Evolutionary conservation across 2,329 filamentous ascomycete genomes (phyloP), one percentile per base, ranked within the genome.

Genomic region (Acarospora socialis): DNA sequence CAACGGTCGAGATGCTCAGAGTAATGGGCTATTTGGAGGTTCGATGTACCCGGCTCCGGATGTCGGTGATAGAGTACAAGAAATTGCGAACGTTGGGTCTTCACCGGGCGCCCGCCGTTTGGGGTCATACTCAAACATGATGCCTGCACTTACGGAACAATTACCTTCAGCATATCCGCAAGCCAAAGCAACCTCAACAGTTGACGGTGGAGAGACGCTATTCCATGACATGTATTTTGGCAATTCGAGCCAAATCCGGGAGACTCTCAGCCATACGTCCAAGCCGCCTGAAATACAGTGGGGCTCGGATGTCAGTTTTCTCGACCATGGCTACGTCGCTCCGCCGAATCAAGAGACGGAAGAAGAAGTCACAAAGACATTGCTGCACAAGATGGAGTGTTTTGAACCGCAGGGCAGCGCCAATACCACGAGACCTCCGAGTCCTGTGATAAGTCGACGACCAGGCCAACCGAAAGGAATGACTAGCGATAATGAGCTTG

Each of bases 221-320:
- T 25, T 10, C 12, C 12, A 15, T 15, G 5, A 15, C 23, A 25
- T 25, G 23, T 25, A 13, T 15, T 25, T 13, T 8, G 23, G 23
- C 12, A 3, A 7, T 10, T 15, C 23, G 16, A 25, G 16, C 8
- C 23, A 25, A 15, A 15, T 12, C 8, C 16, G 12, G 43, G 43
- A 13, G 53, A 53, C 37, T 52, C 53, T 37, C 53, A 52, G 46
- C 53, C 53, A 21, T 54, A 48, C 32, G 49, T 53, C 35, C 61
- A 45, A 61, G 45, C 44, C 13, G 47, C 50, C 7, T 46, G 51
- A 67, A 32, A 60, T 78, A 26, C 68, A 70, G 39, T 81, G 73
- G 68, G 77, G 77, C 7, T 77, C 77, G 1, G 77, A 82, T 50
- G 51, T 64, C n/a, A 70, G 61, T 35, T 82, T 82, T 48, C 64